Percentiles rank a stretch among this genome's conserved stretches.
Conservation (phyloP, 495 filamentous ascomycete species). For the Niebla homalea region DNA sequence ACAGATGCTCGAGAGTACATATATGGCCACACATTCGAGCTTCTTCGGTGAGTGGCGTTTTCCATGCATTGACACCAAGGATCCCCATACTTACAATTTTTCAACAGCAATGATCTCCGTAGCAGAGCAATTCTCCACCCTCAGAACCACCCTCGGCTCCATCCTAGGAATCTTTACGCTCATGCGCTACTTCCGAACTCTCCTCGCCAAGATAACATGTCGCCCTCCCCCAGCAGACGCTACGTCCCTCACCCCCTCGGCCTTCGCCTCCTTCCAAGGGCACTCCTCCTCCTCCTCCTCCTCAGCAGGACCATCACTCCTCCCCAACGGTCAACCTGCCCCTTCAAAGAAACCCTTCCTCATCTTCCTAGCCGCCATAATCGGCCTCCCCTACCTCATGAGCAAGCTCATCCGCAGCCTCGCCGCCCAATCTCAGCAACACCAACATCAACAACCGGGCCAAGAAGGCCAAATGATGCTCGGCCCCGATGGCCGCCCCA, state of each 20-base stretch:
- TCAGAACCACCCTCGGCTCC: constrained; percentile 89
- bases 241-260: constrained; percentile 70
- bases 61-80: constrained; percentile 1
- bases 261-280: constrained; percentile 83
- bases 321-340: constrained; percentile 48
- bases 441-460: constrained; percentile 63
- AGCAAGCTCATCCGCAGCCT: constrained; percentile 79
- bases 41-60: constrained; percentile 72
- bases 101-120: constrained; percentile 90
- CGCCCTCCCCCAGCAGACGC: constrained; percentile 79
- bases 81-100: not conserved
- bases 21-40: constrained; percentile 98
- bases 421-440: constrained; percentile 73
- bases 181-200: constrained; percentile 82
- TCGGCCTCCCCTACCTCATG: constrained; percentile 93
- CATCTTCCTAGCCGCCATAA: constrained; percentile 88
- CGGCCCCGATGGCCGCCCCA: constrained; percentile 37
- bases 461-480: constrained; percentile 41
- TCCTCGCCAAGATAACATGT: constrained; percentile 88
- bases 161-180: constrained; percentile 91
- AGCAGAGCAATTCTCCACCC: constrained; percentile 88
- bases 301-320: constrained; percentile 26
- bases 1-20: constrained; percentile 98
- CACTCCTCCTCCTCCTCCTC: constrained; percentile 22
- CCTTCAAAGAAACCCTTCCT: constrained; percentile 90